A percentile compares a stretch with the other conserved stretches of the same genome.
Evolutionary conservation across 2,329 filamentous ascomycete genomes (phyloP).

Genomic region (Esteya vermicola): DNA sequence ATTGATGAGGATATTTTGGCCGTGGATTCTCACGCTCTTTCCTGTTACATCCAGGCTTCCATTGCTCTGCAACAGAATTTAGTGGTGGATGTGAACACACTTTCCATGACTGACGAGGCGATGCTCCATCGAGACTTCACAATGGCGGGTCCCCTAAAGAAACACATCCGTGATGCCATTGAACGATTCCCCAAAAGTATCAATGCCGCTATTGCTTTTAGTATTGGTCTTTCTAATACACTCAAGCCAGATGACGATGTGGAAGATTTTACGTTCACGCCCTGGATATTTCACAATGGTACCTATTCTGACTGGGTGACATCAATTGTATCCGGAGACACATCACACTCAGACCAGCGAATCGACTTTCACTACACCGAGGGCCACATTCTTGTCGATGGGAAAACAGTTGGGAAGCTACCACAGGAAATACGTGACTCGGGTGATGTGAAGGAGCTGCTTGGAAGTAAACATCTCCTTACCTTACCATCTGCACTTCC

Average conservation of each 20-base stretch:
- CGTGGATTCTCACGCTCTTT: neutral
- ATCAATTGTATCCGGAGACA: neutral
- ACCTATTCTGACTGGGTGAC: constrained; percentile 1
- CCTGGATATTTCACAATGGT: neutral
- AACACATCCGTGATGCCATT: neutral
- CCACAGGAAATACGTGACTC: constrained; percentile 34
- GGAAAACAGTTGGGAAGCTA: constrained; percentile 26
- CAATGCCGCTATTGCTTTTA: too few species aligned
- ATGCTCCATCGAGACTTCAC: neutral
- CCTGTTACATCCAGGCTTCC: neutral
- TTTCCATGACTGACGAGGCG: neutral
- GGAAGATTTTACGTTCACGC: too few species aligned
- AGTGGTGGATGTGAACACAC: neutral
- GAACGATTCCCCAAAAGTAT: neutral
- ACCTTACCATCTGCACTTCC: constrained; percentile 34
- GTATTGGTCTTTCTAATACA: too few species aligned
- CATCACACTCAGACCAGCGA: constrained; percentile 4
- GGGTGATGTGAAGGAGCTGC: constrained; percentile 29
- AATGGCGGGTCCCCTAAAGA: neutral
- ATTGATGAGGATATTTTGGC: neutral
- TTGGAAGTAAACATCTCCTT: constrained; percentile 37
- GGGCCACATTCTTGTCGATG: constrained; percentile 22
- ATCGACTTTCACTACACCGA: constrained; percentile 21
- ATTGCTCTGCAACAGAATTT: constrained; percentile 8
- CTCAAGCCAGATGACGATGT: too few species aligned